Base-by-base conservation (phyloP, 768 basidiomycete genomes). In the Suillus decipiens region DNA sequence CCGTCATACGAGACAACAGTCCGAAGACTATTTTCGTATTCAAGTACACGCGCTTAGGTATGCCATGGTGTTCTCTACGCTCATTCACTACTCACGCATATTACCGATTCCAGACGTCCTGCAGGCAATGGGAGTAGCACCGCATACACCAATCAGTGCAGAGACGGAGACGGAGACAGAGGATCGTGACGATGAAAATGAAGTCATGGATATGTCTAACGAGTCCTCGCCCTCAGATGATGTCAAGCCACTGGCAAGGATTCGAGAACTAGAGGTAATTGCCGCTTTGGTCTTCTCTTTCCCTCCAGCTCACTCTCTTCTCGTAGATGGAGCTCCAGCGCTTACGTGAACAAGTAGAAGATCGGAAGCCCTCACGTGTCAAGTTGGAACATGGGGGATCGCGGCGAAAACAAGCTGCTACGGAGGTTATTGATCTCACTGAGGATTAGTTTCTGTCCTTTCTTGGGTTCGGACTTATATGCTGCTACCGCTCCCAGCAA, bases 121-220 rank as follows among this genome's bases (percentile, higher is more conserved):
- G 6, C 67, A 66, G 45, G 70, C 69, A 15, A 65, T 67, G 50
- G 68, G 70, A 9, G 61, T 73, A 10, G 68, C 53, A 22, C 66
- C 61, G 5, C 39, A n/a, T 53, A 57, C 48, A 48, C 60, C 57
- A 60, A 66, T 33, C 60, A 59, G 33, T 11, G 34, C 12, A 51
- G 17, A 51, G 10, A 11, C 45, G 22, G 47, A 53, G 51, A 3
- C 22, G n/a, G 43, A 43, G 41, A 17, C 22, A 10, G 28, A 31
- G 31, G 28, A 51, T 31, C 19, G 19, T n/a, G 1, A 19, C 17
- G 50, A 51, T 51, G 50, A 51, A 10, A 19, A 1, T 51, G 50
- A 33, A 31, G 31, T 33, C 17, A 33, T 11, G 5, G 17, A 33
- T 33, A 31, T 17, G 17, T 31, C 50, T 24, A 15, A 2, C 19